Percentiles rank a stretch among this genome's conserved stretches.
Conservation (phyloP, 208 protist genomes). For the Crithidia fasciculata region DNA sequence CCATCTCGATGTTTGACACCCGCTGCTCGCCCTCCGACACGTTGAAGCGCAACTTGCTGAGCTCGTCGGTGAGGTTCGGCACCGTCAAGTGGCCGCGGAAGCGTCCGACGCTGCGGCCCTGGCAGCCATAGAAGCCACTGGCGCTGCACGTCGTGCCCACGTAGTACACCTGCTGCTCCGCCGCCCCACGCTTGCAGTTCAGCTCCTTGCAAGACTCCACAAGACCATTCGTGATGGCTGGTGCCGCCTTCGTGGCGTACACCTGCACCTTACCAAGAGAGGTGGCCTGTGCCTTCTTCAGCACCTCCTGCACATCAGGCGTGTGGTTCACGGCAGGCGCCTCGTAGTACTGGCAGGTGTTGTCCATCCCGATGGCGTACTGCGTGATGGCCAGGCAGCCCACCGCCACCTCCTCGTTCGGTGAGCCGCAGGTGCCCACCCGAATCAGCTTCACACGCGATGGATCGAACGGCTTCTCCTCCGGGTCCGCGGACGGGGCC, state of each 20-base stretch:
- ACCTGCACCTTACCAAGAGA: constrained; percentile 56
- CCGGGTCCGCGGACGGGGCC: constrained; percentile 8
- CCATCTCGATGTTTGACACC: constrained; percentile 84
- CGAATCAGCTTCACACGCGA: constrained; percentile 68
- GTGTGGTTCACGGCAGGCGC: constrained; percentile 29
- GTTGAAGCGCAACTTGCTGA: constrained; percentile 49
- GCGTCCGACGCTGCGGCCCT: constrained; percentile 71
- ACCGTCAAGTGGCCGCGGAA: constrained; percentile 53
- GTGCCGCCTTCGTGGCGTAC: constrained; percentile 69
- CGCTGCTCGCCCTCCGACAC: constrained; percentile 48
- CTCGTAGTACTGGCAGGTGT: constrained; percentile 81
- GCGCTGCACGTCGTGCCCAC: constrained; percentile 68
- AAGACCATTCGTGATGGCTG: constrained; percentile 50
- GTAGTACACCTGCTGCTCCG: constrained; percentile 47
- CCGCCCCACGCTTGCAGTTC: constrained; percentile 32
- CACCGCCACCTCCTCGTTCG: constrained; percentile 43
- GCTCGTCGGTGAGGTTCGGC: constrained; percentile 59
- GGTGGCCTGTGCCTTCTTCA: constrained; percentile 38
- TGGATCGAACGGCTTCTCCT: constrained; percentile 45
- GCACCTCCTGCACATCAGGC: constrained; percentile 49
- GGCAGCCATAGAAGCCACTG: constrained; percentile 83
- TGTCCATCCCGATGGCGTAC: constrained; percentile 77
- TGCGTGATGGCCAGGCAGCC: constrained; percentile 67
- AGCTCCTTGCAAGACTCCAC: constrained; percentile 44
- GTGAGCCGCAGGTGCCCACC: constrained; percentile 79